Evolutionary conservation across 2,329 filamentous ascomycete genomes (phyloP).

Genomic region (Colletotrichum paranaense): DNA sequence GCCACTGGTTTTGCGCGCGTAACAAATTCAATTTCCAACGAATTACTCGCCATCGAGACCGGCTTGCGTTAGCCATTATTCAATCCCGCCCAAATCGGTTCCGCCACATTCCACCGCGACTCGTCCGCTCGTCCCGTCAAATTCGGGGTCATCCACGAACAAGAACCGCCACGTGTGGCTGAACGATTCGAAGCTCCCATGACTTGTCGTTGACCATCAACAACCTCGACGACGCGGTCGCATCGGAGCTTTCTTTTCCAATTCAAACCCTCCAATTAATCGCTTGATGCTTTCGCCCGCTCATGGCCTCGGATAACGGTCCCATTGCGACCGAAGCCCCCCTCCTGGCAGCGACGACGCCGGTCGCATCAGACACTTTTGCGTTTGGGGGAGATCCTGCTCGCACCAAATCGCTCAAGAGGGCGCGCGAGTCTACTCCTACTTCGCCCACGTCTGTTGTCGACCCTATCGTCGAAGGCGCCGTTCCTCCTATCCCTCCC

Average conservation of each 20-base stretch:
- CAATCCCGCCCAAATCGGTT: constrained; percentile 18
- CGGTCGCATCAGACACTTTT: constrained; percentile 53
- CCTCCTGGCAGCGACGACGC: constrained; percentile 49
- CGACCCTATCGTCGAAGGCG: constrained; percentile 34
- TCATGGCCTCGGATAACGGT: constrained; percentile 67
- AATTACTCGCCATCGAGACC: neutral
- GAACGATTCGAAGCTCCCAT: constrained; percentile 34
- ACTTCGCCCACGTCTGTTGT: constrained; percentile 48
- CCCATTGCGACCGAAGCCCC: constrained; percentile 64
- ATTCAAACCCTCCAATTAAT: constrained; percentile 1
- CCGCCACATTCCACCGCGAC: constrained; percentile 35
- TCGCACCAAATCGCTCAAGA: constrained; percentile 54
- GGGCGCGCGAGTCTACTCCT: constrained; percentile 55
- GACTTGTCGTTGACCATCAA: constrained; percentile 30
- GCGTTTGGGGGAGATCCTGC: constrained; percentile 47
- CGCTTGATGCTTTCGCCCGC: constrained; percentile 31
- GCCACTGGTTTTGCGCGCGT: constrained; percentile 8
- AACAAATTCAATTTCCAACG: neutral
- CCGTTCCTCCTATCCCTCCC: constrained; percentile 10
- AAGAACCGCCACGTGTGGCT: constrained; percentile 35
- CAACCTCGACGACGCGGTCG: constrained; percentile 25
- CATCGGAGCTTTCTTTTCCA: constrained; percentile 7
- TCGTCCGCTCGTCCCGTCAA: constrained; percentile 34
- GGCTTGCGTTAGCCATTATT: constrained; percentile 20
- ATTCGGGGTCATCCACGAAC: constrained; percentile 28